These are phyloP conservation scores for Neoconidiobolus thromboides DNA, from an alignment of 371 early-diverging fungal species.

Conservation along the genomic window DNA sequence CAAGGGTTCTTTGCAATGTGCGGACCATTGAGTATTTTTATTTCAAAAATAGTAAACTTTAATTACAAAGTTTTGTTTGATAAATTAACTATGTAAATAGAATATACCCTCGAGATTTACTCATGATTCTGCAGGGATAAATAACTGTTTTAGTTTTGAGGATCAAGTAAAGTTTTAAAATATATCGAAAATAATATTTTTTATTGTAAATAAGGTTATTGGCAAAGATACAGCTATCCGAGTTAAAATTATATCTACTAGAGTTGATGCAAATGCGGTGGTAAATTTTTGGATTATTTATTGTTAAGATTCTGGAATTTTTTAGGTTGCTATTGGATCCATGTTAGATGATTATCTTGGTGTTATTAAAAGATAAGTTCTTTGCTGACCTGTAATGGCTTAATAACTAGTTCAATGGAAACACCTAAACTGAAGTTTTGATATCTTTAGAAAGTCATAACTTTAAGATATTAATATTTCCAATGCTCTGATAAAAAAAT, in stretches of 20 bases:
- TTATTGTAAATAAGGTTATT: constrained; percentile 32
- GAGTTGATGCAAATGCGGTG: constrained; percentile 86
- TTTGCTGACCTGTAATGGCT: too few species aligned
- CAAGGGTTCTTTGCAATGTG: constrained; percentile 95
- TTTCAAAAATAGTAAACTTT: constrained; percentile 61
- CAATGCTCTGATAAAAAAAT: too few species aligned
- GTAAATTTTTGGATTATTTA: constrained; percentile 22
- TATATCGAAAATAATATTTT: not conserved
- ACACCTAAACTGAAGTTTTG: too few species aligned
- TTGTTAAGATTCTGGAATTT: constrained; percentile 1
- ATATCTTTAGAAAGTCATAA: too few species aligned
- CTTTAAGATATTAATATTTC: too few species aligned
- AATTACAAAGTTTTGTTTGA: not conserved
- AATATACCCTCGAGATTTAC: constrained; percentile 74
- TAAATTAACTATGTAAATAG: constrained; percentile 17
- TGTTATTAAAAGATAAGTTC: constrained; percentile 15
- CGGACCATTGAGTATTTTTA: constrained; percentile 94
- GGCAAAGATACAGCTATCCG: constrained; percentile 75
- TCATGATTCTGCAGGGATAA: constrained; percentile 72
- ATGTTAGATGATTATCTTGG: constrained; percentile 93
- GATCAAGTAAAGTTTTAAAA: constrained; percentile 34
- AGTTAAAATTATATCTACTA: constrained; percentile 84
- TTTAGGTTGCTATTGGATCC: constrained; percentile 77
- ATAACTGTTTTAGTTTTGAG: constrained; percentile 68
- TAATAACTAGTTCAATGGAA: too few species aligned